Evolutionary conservation across 2,329 filamentous ascomycete species (phyloP).

Genomic region (Fonsecaea nubica): DNA sequence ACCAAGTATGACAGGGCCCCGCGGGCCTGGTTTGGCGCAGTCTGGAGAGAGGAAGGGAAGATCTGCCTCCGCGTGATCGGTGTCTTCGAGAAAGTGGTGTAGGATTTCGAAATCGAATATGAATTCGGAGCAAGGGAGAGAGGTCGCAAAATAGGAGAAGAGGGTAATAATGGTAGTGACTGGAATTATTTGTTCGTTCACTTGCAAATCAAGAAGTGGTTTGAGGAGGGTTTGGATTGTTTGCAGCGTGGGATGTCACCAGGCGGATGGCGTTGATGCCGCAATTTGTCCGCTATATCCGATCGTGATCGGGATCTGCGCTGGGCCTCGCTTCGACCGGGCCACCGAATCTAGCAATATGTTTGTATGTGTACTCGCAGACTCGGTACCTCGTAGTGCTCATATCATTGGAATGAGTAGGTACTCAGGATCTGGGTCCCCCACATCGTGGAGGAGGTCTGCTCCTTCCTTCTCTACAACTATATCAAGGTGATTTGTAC

Average conservation of each 20-base stretch:
- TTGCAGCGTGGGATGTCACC: neutral
- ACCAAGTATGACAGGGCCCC: neutral
- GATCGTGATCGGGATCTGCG: neutral
- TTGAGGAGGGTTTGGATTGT: neutral
- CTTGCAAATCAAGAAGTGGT: neutral
- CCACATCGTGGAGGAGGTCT: no score
- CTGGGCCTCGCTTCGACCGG: neutral
- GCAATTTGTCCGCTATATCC: conserved; percentile 3
- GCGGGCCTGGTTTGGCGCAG: neutral
- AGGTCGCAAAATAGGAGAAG: neutral
- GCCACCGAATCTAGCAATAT: neutral
- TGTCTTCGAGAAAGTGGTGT: neutral
- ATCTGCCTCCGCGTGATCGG: neutral
- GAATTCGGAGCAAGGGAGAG: neutral
- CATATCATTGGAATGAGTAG: no score
- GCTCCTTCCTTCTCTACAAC: no score
- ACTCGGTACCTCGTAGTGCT: neutral
- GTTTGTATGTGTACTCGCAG: neutral
- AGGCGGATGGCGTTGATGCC: neutral
- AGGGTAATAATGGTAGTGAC: neutral
- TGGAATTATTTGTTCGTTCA: neutral
- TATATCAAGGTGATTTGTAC: no score
- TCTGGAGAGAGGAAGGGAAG: neutral
- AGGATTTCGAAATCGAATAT: neutral
- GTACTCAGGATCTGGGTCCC: no score